Base-by-base conservation (phyloP, 108 stramenopile genomes). In the Fragilaria crotonensis region DNA sequence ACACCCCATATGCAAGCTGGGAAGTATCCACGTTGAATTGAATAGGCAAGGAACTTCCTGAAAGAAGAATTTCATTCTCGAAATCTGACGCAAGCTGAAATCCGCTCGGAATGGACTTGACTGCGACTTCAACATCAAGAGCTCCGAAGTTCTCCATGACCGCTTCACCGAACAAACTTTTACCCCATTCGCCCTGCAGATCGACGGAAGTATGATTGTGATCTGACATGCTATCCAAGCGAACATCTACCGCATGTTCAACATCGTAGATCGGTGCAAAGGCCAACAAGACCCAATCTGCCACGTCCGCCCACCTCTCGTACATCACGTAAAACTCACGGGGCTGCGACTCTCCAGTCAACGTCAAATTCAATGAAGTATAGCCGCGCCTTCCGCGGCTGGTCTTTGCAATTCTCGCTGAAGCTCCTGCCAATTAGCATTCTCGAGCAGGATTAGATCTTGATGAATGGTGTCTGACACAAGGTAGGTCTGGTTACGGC, bases 391-490 rank as follows among this genome's bases (percentile, higher is more conserved):
- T 21, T 33, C 36, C 5, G 59, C 66, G 3, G 59, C 59, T 4
- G 7, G 31, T 3, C 60, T 7, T 21, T 52, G 5, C 25, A 3
- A n/a, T n/a, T 60, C 26, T 2, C 18, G n/a, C 44, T 3, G 0
- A 0, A 67, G 31, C n/a, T 27, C 33, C 1, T 52, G 27, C 66
- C 66, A 67, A 29, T 67, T 50, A 0, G 66, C 60, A 53, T 61
- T 67, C 4, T 60, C 33, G 4, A 67, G 60, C 23, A 20, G n/a
- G 17, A 62, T 57, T 0, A 69, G 32, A 5, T 19, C 33, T 27
- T 57, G 47, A 48, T 56, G 31, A 2, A 69, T 57, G 26, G 66
- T 67, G 61, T 67, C 66, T n/a, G 59, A 61, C 21, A 67, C 66
- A 11, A 61, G 29, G 27, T 61, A 67, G 17, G 66, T 67, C 29